Conservation (phyloP, 768 basidiomycete genomes). For the Rhodotorula kratochvilovae region DNA sequence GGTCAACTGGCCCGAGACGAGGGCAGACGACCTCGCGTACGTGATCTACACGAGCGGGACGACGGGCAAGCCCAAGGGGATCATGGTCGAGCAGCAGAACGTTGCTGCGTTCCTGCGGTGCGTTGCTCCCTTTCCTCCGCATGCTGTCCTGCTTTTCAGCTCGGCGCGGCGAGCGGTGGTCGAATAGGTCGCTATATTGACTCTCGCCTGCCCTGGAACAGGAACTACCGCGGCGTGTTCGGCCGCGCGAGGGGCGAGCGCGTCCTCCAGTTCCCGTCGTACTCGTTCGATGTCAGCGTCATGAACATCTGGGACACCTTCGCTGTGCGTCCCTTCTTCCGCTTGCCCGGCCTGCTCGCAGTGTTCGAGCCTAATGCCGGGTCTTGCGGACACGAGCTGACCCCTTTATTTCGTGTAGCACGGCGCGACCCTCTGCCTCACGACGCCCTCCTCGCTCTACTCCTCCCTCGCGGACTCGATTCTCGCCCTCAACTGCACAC, state of each 20-base stretch:
- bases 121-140: neutral
- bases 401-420: neutral
- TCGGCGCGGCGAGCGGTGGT: no score
- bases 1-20: neutral
- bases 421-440: constrained; percentile 34
- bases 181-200: no score
- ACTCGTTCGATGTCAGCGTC: constrained; percentile 36
- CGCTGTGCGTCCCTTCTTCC: constrained; percentile 8
- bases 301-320: constrained; percentile 38
- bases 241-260: constrained; percentile 33
- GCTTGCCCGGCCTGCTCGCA: no score
- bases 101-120: constrained; percentile 30
- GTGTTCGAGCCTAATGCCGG: no score
- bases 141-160: neutral
- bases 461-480: constrained; percentile 33
- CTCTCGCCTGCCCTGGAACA: no score
- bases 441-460: constrained; percentile 29
- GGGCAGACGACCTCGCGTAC: constrained; percentile 25
- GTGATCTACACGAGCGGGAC: constrained; percentile 37
- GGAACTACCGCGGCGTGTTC: constrained; percentile 38
- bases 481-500: constrained; percentile 31
- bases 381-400: no score
- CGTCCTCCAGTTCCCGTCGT: constrained; percentile 35
- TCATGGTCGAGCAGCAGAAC: constrained; percentile 33
- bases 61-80: constrained; percentile 36